phyloP scores from a whole-genome alignment of 2,329 filamentous ascomycete genomes.

The Ustulina deusta region DNA sequence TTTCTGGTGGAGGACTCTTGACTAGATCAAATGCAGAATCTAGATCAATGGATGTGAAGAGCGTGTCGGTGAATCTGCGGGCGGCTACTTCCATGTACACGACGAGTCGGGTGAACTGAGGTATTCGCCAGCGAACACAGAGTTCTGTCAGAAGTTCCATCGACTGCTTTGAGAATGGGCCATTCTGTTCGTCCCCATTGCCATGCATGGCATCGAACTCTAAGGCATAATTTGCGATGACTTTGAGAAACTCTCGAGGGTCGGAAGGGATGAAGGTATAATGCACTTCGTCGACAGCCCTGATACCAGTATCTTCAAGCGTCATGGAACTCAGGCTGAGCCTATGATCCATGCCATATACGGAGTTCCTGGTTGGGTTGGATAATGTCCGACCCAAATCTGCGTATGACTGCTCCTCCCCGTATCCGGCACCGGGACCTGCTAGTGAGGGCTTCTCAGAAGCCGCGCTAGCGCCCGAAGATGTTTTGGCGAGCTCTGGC shows the following conservation, averaged over 20 bases:
- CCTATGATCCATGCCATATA: slow-evolving; percentile 71
- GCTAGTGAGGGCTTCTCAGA: slow-evolving; percentile 70
- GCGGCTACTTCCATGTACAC: slow-evolving; percentile 86
- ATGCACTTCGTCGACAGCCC: slow-evolving; percentile 70
- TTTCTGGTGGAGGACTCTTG: slow-evolving; percentile 71
- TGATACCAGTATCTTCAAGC: slow-evolving; percentile 66
- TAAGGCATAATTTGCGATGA: slow-evolving; percentile 82
- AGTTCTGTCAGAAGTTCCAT: slow-evolving; percentile 87
- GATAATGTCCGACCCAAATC: slow-evolving; percentile 66
- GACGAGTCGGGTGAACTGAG: slow-evolving; percentile 82
- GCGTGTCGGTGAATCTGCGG: slow-evolving; percentile 86
- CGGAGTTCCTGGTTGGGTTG: slow-evolving; percentile 57
- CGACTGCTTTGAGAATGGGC: slow-evolving; percentile 79
- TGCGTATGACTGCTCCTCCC: slow-evolving; percentile 65
- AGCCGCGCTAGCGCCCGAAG: slow-evolving; percentile 61
- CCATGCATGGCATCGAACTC: slow-evolving; percentile 71
- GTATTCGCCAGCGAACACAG: slow-evolving; percentile 88
- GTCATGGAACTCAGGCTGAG: slow-evolving; percentile 75
- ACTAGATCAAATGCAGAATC: slow-evolving; percentile 85
- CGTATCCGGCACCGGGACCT: slow-evolving; percentile 61
- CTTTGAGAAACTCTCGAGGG: slow-evolving; percentile 83
- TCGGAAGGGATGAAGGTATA: slow-evolving; percentile 94
- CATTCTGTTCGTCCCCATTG: slow-evolving; percentile 61
- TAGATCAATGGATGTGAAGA: slow-evolving; percentile 83
- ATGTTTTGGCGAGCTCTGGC: slow-evolving; percentile 84